phyloP scores from a whole-genome alignment of 371 early-diverging fungal genomes.

The Rhizopus delemar region DNA sequence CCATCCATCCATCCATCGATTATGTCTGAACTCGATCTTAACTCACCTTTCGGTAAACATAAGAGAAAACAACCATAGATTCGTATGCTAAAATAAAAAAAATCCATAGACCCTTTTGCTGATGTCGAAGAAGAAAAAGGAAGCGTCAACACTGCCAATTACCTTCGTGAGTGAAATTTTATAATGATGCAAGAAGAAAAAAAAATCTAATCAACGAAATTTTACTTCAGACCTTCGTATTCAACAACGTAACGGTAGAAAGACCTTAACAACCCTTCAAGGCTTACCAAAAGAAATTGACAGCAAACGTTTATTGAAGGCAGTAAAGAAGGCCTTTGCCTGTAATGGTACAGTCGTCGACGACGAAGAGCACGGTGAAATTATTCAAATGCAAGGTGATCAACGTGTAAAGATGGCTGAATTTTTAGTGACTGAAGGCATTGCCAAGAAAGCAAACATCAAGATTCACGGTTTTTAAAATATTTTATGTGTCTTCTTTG shows the following conservation, averaged over 20 bases:
- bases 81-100: neutral
- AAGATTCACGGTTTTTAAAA: conserved; percentile 94
- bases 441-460: conserved; percentile 80
- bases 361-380: conserved; percentile 87
- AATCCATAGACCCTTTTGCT: conserved; percentile 71
- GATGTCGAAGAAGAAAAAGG: conserved; percentile 69
- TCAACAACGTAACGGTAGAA: conserved; percentile 96
- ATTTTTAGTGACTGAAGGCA: conserved; percentile 75
- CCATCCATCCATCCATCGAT: neutral
- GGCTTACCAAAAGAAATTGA: conserved; percentile 86
- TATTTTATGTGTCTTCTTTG: neutral
- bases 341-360: conserved; percentile 94
- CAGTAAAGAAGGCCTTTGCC: conserved; percentile 93
- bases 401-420: conserved; percentile 82
- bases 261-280: conserved; percentile 93
- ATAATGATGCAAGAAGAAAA: conserved; percentile 10
- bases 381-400: conserved; percentile 96
- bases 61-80: neutral
- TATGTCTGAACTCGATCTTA: neutral
- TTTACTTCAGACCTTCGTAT: conserved; percentile 83
- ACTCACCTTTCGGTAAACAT: neutral
- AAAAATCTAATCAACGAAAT: conserved; percentile 14
- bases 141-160: conserved; percentile 48
- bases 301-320: conserved; percentile 86
- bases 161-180: conserved; percentile 70